phyloP scores from a whole-genome alignment of 352 stramenopile species.

The Aphanomyces cochlioides region DNA sequence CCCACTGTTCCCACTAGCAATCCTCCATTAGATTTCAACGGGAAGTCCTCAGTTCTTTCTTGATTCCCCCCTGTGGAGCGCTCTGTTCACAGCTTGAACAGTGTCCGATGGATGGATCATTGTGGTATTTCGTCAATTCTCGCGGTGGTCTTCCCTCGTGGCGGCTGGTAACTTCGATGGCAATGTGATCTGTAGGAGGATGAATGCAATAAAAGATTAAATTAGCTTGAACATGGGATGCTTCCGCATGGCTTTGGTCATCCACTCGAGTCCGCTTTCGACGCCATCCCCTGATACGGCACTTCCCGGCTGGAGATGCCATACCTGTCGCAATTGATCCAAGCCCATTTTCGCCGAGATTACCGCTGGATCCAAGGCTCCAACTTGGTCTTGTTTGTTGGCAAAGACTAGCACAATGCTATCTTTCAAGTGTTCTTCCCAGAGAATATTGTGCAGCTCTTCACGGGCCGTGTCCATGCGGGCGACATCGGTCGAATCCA shows the following conservation, averaged over 20 bases:
- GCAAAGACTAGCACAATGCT: conserved; percentile 19
- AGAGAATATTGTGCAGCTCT: conserved; percentile 14
- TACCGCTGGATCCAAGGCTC: conserved; percentile 10
- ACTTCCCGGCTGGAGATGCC: conserved; percentile 20
- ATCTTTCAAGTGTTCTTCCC: conserved; percentile 18
- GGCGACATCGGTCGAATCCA: conserved; percentile 31
- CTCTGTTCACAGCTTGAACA: too few relatives aligned
- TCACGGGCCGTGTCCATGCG: conserved; percentile 28
- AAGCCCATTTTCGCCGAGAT: conserved; percentile 24
- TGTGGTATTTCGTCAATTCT: too few relatives aligned
- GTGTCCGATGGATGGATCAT: too few relatives aligned
- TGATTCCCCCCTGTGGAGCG: too few relatives aligned
- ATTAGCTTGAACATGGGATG: conserved; percentile 4
- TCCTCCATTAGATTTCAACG: too few relatives aligned
- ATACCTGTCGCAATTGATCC: conserved; percentile 17
- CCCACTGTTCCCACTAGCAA: too few relatives aligned
- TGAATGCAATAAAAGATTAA: too few relatives aligned
- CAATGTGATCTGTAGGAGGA: too few relatives aligned
- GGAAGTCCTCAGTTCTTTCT: too few relatives aligned
- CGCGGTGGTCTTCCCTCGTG: too few relatives aligned
- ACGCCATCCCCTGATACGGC: conserved; percentile 7
- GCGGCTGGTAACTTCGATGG: too few relatives aligned
- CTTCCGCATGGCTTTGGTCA: conserved; percentile 6
- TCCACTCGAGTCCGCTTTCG: conserved; percentile 14
- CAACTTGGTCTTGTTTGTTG: conserved; percentile 27